phyloP scores from a whole-genome alignment of 352 stramenopile genomes.

The Phytophthora cactorum region DNA sequence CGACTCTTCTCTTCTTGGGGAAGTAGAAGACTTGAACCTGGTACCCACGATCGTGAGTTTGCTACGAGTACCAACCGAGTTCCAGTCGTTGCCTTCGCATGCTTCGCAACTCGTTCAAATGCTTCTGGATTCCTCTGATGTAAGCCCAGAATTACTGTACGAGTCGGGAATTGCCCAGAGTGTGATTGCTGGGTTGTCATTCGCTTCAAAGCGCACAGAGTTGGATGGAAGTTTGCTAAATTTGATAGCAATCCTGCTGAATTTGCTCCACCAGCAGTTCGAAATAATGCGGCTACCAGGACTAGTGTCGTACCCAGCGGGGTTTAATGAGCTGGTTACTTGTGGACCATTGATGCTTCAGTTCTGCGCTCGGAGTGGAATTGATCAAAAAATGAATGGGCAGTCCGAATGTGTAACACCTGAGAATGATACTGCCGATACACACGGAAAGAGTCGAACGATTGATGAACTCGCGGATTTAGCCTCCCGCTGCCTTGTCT shows the following conservation, averaged over 20 bases:
- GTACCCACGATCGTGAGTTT: constrained; percentile 37
- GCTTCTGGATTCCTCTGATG: constrained; percentile 33
- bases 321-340: constrained; percentile 36
- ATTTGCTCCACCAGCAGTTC: constrained; percentile 47
- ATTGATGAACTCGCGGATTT: constrained; percentile 38
- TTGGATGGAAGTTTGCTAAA: constrained; percentile 27
- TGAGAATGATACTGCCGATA: neutral
- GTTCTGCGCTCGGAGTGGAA: constrained; percentile 35
- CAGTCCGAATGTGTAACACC: constrained; percentile 4
- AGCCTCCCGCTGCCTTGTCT: constrained; percentile 63
- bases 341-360: constrained; percentile 44
- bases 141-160: constrained; percentile 34
- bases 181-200: constrained; percentile 35
- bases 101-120: constrained; percentile 45
- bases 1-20: constrained; percentile 37
- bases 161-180: constrained; percentile 34
- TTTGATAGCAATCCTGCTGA: constrained; percentile 42
- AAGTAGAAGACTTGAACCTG: constrained; percentile 27
- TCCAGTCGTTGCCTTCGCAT: constrained; percentile 40
- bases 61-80: constrained; percentile 35
- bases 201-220: constrained; percentile 21
- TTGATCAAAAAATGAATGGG: neutral
- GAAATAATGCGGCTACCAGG: constrained; percentile 26
- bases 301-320: constrained; percentile 4
- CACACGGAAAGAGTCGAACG: neutral